These are phyloP conservation scores for Grosmannia huntii DNA, from an alignment of 2,329 filamentous ascomycete genomes.

Conservation along the genomic window DNA sequence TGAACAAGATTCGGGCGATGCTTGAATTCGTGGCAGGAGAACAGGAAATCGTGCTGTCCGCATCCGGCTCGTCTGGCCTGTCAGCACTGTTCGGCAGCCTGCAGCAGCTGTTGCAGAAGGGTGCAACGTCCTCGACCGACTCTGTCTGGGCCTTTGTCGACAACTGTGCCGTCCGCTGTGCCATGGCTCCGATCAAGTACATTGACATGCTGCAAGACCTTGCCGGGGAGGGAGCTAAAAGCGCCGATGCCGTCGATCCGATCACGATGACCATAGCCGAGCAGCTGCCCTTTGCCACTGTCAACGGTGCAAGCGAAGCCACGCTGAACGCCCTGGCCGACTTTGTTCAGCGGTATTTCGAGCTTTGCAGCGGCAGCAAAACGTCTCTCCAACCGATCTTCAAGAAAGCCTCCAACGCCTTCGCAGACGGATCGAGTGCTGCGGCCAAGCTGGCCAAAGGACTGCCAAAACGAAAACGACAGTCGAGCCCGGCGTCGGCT, in stretches of 20 bases:
- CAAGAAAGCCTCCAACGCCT: slow-evolving; percentile 24
- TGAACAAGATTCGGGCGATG: slow-evolving; percentile 39
- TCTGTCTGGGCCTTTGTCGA: slow-evolving; percentile 61
- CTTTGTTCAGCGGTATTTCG: slow-evolving; percentile 47
- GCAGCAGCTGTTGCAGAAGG: slow-evolving; percentile 10
- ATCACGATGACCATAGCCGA: slow-evolving; percentile 59
- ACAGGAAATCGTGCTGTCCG: slow-evolving; percentile 38
- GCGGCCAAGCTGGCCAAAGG: slow-evolving; percentile 2
- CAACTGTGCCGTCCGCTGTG: slow-evolving; percentile 66
- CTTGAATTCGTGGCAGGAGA: slow-evolving; percentile 50
- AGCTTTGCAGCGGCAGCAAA: slow-evolving; percentile 27
- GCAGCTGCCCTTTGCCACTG: slow-evolving; percentile 59
- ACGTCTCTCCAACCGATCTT: slow-evolving; percentile 31
- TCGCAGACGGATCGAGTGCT: slow-evolving; percentile 23
- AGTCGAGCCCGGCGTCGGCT: too few relatives aligned
- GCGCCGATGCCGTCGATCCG: slow-evolving; percentile 38
- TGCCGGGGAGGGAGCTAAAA: slow-evolving; percentile 20
- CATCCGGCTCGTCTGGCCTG: slow-evolving; percentile 19
- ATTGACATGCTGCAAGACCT: slow-evolving; percentile 54
- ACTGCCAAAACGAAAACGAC: background rate
- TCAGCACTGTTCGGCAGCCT: slow-evolving; percentile 31
- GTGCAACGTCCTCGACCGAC: slow-evolving; percentile 19
- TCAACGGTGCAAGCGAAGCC: slow-evolving; percentile 24
- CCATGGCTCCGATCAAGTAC: slow-evolving; percentile 68
- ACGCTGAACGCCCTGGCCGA: slow-evolving; percentile 34